These are phyloP conservation scores for Botryotinia convoluta DNA, from an alignment of 2,329 filamentous ascomycete species.

Conservation along the genomic window DNA sequence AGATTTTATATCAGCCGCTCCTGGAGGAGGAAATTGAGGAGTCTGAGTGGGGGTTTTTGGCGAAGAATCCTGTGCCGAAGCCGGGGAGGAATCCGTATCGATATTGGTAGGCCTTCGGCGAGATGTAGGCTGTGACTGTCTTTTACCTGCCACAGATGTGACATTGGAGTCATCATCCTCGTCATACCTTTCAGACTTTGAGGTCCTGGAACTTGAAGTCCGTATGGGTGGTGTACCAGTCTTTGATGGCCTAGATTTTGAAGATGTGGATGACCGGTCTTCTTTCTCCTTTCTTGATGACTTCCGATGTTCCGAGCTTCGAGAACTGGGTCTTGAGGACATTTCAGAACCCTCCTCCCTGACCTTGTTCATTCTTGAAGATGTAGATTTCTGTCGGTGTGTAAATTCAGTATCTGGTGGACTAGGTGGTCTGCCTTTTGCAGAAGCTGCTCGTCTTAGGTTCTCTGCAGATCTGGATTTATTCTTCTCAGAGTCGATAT, in stretches of 20 bases:
- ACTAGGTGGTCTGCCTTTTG: conserved; percentile 54
- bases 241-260: conserved; percentile 54
- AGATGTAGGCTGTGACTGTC: conserved; percentile 44
- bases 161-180: conserved; percentile 39
- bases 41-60: conserved; percentile 59
- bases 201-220: conserved; percentile 34
- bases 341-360: conserved; percentile 40
- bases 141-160: conserved; percentile 43
- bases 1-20: conserved; percentile 31
- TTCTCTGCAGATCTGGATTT: conserved; percentile 50
- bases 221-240: conserved; percentile 53
- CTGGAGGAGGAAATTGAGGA: conserved; percentile 45
- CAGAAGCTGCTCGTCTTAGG: conserved; percentile 42
- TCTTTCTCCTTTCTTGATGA: conserved; percentile 41
- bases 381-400: conserved; percentile 40
- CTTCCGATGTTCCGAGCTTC: conserved; percentile 37
- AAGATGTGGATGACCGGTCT: conserved; percentile 52
- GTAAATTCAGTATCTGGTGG: conserved; percentile 63
- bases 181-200: conserved; percentile 36
- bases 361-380: conserved; percentile 40
- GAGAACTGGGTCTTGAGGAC: conserved; percentile 45
- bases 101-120: conserved; percentile 26
- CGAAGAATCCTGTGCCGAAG: conserved; percentile 53
- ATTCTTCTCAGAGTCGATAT: conserved; percentile 53
- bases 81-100: conserved; percentile 44